Base-by-base conservation (phyloP, 306 rosid species). In the Cucurbita ficifolia region DNA sequence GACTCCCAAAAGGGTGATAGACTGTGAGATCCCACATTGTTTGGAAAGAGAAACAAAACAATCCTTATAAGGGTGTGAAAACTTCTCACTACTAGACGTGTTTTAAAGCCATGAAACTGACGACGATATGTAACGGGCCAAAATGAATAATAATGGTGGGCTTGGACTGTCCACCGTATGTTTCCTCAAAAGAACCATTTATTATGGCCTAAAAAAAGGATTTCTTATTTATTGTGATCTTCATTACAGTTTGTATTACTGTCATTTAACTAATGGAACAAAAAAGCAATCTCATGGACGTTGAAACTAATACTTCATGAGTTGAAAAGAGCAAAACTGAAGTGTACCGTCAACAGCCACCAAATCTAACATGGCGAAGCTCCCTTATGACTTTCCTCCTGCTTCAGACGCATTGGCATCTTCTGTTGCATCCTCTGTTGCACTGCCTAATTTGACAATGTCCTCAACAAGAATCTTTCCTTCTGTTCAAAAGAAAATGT, bases 401-500 rank as follows among this genome's bases (percentile, higher is more conserved):
- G 77, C 43, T 61, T 75, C 61, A 35, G 48, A 38, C 10, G 49
- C 78, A 16, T 75, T 60, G 12, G 24, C 21, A 4, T 61, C 69
- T 38, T 61, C 69, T 61, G 69, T 83, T 8, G 18, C n/a, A 2
- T 58, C 64, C 6, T 58, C 64, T 58, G 73, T 84, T 85, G 87
- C 76, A 79, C 89, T 77, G 50, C 97, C 97, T 81, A 94, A 78
- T 78, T 82, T 94, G 45, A 94, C 89, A 73, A 90, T 90, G 81
- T 94, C 98, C 77, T 94, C 98, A 12, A 94, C 98, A 40, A 88
- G 89, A 77, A 94, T 94, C 78, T 89, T 94, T 54, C 97, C 98
- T 78, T 94, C 96, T 94, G 90, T 70, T 39, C 19, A 76, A 75
- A 54, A 55, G 58, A 79, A 78, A 12, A 58, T 35, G 11, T 40